Evolutionary conservation across 2,329 filamentous ascomycete genomes (phyloP).

Genomic region (Colletotrichum musicola): DNA sequence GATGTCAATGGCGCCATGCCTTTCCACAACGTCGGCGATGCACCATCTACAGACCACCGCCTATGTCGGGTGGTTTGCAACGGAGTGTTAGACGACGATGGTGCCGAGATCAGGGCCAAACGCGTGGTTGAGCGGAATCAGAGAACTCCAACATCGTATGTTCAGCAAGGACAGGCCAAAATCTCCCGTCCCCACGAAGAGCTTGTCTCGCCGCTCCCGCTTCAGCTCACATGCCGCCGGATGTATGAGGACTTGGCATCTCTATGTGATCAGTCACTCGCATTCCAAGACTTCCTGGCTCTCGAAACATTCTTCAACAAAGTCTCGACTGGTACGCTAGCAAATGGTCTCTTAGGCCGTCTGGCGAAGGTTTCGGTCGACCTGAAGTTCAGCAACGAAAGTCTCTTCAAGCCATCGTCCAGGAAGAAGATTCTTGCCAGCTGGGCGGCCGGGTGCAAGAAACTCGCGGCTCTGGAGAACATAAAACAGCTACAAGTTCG

Average conservation of each 20-base stretch:
- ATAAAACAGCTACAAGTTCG: slow-evolving; percentile 5
- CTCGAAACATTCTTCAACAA: slow-evolving; percentile 13
- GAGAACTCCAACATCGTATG: background rate
- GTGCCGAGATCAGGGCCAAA: slow-evolving; percentile 2
- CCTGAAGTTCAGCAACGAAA: slow-evolving; percentile 15
- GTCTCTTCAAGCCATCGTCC: slow-evolving; percentile 24
- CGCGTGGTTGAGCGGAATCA: background rate
- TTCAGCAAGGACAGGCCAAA: too few relatives aligned
- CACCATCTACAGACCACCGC: background rate
- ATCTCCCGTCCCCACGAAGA: background rate
- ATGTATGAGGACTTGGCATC: slow-evolving; percentile 24
- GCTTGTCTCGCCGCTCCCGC: slow-evolving; percentile 1
- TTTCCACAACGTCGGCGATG: slow-evolving; percentile 1
- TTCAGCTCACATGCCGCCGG: slow-evolving; percentile 15
- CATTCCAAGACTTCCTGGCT: slow-evolving; percentile 16
- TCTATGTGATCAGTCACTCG: slow-evolving; percentile 23
- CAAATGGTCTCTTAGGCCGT: background rate
- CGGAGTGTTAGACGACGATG: background rate
- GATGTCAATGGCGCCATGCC: background rate
- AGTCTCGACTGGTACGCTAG: background rate
- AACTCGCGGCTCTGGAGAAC: background rate
- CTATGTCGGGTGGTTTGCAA: slow-evolving; percentile 12
- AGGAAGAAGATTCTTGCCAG: slow-evolving; percentile 23
- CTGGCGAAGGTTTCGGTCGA: slow-evolving; percentile 20
- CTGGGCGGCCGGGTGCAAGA: slow-evolving; percentile 14